Conservation (phyloP, 2,329 filamentous ascomycete species). For the Aspergillus aculeatus region DNA sequence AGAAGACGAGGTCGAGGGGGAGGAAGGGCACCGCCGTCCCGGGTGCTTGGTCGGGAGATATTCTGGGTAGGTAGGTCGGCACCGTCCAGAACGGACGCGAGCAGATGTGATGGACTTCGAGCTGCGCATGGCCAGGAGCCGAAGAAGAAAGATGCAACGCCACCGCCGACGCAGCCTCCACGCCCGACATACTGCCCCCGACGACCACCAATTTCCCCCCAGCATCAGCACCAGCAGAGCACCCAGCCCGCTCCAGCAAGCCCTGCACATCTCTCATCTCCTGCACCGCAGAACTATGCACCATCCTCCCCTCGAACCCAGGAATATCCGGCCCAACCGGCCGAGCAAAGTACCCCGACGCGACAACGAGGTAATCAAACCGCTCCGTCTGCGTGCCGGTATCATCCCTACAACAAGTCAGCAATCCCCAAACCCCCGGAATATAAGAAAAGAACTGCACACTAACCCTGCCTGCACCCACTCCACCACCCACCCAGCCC, state of each 20-base stretch:
- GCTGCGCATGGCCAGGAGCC: slow-evolving; percentile 49
- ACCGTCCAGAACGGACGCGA: slow-evolving; percentile 72
- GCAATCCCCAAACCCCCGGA: too few species aligned
- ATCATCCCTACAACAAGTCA: neutral
- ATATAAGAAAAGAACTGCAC: slow-evolving; percentile 13
- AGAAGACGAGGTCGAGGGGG: slow-evolving; percentile 70
- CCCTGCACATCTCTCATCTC: slow-evolving; percentile 42
- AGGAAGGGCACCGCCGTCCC: slow-evolving; percentile 54
- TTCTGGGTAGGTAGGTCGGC: slow-evolving; percentile 51
- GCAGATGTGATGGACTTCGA: slow-evolving; percentile 64
- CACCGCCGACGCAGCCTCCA: slow-evolving; percentile 72
- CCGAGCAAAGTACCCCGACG: slow-evolving; percentile 73
- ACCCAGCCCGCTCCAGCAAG: slow-evolving; percentile 8
- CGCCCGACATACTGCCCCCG: slow-evolving; percentile 79
- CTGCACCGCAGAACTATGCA: slow-evolving; percentile 69
- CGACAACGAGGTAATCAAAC: slow-evolving; percentile 72
- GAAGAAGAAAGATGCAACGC: slow-evolving; percentile 69
- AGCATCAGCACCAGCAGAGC: slow-evolving; percentile 30
- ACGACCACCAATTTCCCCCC: slow-evolving; percentile 66
- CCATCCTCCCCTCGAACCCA: slow-evolving; percentile 48
- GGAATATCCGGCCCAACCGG: slow-evolving; percentile 53
- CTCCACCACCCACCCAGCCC: slow-evolving; percentile 38
- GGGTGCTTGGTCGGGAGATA: neutral
- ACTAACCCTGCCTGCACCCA: slow-evolving; percentile 19
- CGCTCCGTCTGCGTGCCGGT: slow-evolving; percentile 16